Percentiles rank a stretch among this genome's conserved stretches.
Evolutionary conservation across 2,329 filamentous ascomycete species (phyloP).

Genomic region (Penicillium sp.): DNA sequence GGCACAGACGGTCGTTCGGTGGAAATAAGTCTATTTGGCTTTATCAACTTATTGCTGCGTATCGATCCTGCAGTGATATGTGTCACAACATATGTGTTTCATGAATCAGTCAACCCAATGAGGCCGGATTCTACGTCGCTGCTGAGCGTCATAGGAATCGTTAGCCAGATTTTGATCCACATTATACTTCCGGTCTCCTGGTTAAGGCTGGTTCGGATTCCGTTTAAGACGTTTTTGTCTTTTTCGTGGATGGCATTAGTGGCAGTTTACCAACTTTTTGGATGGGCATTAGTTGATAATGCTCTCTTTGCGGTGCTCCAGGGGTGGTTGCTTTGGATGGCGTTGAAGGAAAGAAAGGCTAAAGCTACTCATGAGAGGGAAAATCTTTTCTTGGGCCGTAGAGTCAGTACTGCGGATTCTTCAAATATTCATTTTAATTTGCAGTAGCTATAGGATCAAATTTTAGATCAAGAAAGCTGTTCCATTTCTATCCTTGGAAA

Average conservation of each 20-base stretch:
- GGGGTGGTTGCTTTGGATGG: no score
- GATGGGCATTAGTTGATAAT: no score
- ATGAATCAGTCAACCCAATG: fast-evolving
- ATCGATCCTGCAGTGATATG: background rate
- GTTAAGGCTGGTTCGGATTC: background rate
- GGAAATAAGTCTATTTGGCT: background rate
- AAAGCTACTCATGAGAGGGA: no score
- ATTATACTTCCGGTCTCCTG: background rate
- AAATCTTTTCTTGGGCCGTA: no score
- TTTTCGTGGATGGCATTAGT: background rate
- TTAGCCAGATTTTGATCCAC: background rate
- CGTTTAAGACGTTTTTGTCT: background rate
- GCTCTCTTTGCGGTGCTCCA: no score
- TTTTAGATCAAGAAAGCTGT: no score
- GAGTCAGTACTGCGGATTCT: no score
- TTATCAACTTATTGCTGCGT: background rate
- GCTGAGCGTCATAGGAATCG: background rate
- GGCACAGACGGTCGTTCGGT: background rate
- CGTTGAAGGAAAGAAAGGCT: no score
- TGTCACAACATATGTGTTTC: background rate
- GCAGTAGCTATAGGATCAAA: no score
- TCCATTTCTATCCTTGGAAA: no score
- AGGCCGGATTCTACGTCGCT: background rate
- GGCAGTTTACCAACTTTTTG: background rate
- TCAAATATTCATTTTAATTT: no score